A percentile compares a stretch with the other conserved stretches of the same genome.
phyloP scores from a whole-genome alignment of 352 stramenopile genomes.

The Phytopythium vexans region DNA sequence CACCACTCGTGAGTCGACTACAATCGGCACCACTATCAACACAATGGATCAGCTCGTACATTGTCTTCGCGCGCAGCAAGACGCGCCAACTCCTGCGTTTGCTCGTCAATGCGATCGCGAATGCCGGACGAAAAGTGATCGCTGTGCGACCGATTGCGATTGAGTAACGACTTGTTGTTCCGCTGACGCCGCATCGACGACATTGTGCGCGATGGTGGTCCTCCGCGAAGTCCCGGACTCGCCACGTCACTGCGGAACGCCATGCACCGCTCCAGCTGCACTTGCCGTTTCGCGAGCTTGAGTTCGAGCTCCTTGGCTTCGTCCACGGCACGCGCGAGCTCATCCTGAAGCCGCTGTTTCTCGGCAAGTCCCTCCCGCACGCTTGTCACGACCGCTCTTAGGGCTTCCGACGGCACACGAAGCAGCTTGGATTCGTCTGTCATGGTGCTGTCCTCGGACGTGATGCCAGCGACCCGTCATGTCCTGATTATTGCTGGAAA shows the following conservation, averaged over 20 bases:
- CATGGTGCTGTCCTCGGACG: no score
- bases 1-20: background rate
- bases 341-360: conserved; percentile 28
- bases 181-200: background rate
- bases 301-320: conserved; percentile 38
- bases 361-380: conserved; percentile 24
- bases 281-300: conserved; percentile 41
- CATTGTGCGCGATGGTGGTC: no score
- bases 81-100: conserved; percentile 43
- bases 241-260: conserved; percentile 25
- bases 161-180: conserved; percentile 11
- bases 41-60: conserved; percentile 18
- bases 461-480: no score
- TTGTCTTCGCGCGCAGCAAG: conserved; percentile 47
- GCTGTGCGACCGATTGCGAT: conserved; percentile 43
- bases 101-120: conserved; percentile 51
- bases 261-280: conserved; percentile 49
- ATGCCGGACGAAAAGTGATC: conserved; percentile 42
- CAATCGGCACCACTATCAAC: no score
- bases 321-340: conserved; percentile 30
- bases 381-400: conserved; percentile 28
- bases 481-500: no score
- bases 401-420: conserved; percentile 33
- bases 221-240: conserved; percentile 1
- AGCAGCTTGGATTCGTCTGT: conserved; percentile 31